Evolutionary conservation across 257 asterid genomes (phyloP).

Genomic region (Primulina huaijiensis): DNA sequence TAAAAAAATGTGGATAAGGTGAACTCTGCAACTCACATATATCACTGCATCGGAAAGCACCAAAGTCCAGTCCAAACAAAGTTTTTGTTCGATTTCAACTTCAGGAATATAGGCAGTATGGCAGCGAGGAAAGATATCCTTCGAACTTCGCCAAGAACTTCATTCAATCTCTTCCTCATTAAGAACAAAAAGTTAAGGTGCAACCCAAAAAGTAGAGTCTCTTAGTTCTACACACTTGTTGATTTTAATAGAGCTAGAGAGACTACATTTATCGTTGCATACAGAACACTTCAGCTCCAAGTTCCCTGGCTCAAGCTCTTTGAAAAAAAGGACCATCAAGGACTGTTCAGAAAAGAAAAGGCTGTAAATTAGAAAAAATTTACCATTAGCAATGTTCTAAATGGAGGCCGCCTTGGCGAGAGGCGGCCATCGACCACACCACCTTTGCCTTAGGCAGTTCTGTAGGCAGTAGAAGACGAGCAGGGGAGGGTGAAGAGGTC

Average conservation of each 20-base stretch:
- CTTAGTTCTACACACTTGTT: too few relatives aligned
- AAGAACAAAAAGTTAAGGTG: neutral
- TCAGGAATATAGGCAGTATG: constrained; percentile 13
- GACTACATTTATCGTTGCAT: neutral
- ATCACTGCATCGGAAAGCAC: constrained; percentile 10
- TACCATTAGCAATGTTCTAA: too few relatives aligned
- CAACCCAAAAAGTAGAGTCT: too few relatives aligned
- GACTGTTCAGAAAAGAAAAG: neutral
- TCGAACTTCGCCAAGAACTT: neutral
- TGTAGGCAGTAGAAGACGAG: too few relatives aligned
- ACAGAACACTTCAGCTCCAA: too few relatives aligned
- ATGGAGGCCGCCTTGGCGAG: too few relatives aligned
- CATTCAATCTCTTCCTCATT: neutral
- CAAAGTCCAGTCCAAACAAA: constrained; percentile 17
- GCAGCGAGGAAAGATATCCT: neutral
- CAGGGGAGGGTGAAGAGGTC: too few relatives aligned
- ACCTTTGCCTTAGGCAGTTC: too few relatives aligned
- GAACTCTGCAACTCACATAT: constrained; percentile 24
- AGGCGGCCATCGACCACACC: too few relatives aligned
- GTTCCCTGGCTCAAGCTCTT: neutral
- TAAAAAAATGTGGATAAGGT: constrained; percentile 20
- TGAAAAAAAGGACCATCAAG: neutral
- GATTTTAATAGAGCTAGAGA: too few relatives aligned
- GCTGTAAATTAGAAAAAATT: neutral
- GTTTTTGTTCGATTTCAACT: constrained; percentile 19